Evolutionary conservation across 1,139 yeast genomes (phyloP), one percentile per base, ranked within the genome.

Genomic region (Zygoascus sp.): DNA sequence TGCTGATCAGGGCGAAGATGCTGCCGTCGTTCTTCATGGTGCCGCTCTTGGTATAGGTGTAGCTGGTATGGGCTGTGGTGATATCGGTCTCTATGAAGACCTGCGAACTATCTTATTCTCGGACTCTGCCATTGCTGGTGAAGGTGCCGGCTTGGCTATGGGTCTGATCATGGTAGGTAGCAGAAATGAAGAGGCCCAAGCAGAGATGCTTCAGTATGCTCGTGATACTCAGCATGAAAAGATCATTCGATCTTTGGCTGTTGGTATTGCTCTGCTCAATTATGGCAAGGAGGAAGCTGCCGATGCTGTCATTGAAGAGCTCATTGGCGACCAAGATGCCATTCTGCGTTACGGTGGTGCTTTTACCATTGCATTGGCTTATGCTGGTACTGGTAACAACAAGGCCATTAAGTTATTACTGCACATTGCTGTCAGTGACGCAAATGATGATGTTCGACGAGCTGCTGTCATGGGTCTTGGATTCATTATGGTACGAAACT

Each of bases 211-310:
- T 44, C 80, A 87, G 8, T 92, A 89, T 66, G 96, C 97, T 8
- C 85, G 85, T 64, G 97, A 90, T 64, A 92, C 98, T 27, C 90
- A 87, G 65, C 99, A 92, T 66, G 97, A 90, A 66, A 89, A 88
- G 59, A 92, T 92, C 50, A 84, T 89, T 50, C 84, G 97, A 65
- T 95, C 96, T 21, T 74, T 90, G 59, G 88, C 96, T 1, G 76
- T 90, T 56, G 96, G 97, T 53, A 74, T 92, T 59, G 95, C 98
- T 0, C 72, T 92, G 53, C 74, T 92, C 51, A 84, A 81, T 67
- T 92, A 82, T 61, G 96, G 95, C 42, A 81, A 81, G 61, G 97
- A 89, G 66, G 89, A 81, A 55, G 74, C 79, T 50, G 95, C 97
- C 8, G 89, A 87, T 57, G 69, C 67, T n/a, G 68, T 80, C 27